Evolutionary conservation across 495 filamentous ascomycete genomes (phyloP).

Genomic region (Penicillium tannophilum): DNA sequence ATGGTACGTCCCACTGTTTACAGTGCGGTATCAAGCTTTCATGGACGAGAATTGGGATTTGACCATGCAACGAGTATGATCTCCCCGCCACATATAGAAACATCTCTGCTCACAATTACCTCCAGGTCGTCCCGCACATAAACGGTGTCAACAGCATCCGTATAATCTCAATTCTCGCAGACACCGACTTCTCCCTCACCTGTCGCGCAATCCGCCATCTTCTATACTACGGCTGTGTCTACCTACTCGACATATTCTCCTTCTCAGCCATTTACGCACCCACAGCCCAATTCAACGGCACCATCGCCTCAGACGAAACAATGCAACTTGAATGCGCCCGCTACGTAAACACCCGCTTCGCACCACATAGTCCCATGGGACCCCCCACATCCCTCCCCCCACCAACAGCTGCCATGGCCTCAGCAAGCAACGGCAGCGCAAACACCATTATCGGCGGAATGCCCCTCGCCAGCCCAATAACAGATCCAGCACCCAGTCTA

Average conservation of each 20-base stretch:
- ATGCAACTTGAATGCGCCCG: slow-evolving; percentile 83
- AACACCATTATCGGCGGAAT: slow-evolving; percentile 12
- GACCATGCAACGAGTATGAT: slow-evolving; percentile 69
- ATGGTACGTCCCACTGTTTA: slow-evolving; percentile 90
- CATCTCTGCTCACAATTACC: neutral
- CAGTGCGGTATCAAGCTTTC: slow-evolving; percentile 71
- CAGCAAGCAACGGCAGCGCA: slow-evolving; percentile 10
- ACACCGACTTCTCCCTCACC: slow-evolving; percentile 81
- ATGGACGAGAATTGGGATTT: slow-evolving; percentile 91
- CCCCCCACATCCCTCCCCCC: slow-evolving; percentile 23
- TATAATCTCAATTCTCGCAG: slow-evolving; percentile 78
- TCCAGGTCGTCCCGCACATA: slow-evolving; percentile 73
- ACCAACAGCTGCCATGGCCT: slow-evolving; percentile 12
- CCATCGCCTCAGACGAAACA: slow-evolving; percentile 65
- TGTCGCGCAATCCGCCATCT: slow-evolving; percentile 84
- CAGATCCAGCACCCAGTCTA: slow-evolving; percentile 21
- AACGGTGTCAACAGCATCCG: slow-evolving; percentile 88
- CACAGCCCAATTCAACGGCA: slow-evolving; percentile 71
- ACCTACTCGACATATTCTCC: slow-evolving; percentile 90
- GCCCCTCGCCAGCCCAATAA: slow-evolving; percentile 23
- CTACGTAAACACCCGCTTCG: slow-evolving; percentile 66
- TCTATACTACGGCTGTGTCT: slow-evolving; percentile 83
- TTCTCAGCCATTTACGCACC: slow-evolving; percentile 89
- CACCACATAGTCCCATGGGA: slow-evolving; percentile 33
- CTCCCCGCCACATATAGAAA: neutral